These are phyloP conservation scores for Candolleomyces eurysporus DNA, from an alignment of 768 basidiomycete species.

Conservation along the genomic window DNA sequence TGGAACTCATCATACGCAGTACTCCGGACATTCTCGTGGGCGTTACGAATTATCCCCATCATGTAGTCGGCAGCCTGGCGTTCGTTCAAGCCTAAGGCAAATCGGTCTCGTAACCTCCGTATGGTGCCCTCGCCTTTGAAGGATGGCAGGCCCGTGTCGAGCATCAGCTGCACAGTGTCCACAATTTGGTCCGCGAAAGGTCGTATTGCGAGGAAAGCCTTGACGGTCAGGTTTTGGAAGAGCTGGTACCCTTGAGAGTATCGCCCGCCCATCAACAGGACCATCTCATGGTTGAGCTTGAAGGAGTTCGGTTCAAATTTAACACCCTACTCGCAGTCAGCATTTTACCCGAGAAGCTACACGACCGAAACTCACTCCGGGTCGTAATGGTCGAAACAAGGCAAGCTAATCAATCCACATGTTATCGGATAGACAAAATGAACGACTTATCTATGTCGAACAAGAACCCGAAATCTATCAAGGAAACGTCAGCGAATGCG, in stretches of 20 bases:
- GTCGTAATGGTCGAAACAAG: conserved; percentile 45
- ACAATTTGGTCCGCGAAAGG: conserved; percentile 90
- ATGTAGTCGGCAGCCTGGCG: conserved; percentile 93
- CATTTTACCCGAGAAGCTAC: not conserved
- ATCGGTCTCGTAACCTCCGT: conserved; percentile 81
- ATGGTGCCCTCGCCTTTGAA: conserved; percentile 97
- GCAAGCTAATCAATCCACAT: conserved; percentile 25
- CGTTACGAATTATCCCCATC: conserved; percentile 85
- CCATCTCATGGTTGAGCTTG: conserved; percentile 99
- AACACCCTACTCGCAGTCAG: conserved; percentile 62
- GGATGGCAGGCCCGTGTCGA: conserved; percentile 90
- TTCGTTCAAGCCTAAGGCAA: conserved; percentile 79
- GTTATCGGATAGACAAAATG: conserved; percentile 2
- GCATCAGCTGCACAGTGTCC: conserved; percentile 88
- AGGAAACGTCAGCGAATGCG: not conserved
- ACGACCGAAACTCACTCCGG: conserved; percentile 50
- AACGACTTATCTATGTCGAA: conserved; percentile 94
- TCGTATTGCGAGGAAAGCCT: conserved; percentile 96
- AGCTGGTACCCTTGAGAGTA: conserved; percentile 92
- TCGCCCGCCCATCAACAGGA: conserved; percentile 93
- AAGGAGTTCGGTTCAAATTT: conserved; percentile 99
- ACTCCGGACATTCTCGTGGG: conserved; percentile 92
- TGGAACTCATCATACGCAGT: conserved; percentile 97
- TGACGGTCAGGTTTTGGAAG: conserved; percentile 91
- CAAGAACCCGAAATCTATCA: conserved; percentile 86